Percentiles rank a stretch among this genome's conserved stretches.
Conservation (phyloP, 257 asterid genomes). For the Nicotiana otophora region DNA sequence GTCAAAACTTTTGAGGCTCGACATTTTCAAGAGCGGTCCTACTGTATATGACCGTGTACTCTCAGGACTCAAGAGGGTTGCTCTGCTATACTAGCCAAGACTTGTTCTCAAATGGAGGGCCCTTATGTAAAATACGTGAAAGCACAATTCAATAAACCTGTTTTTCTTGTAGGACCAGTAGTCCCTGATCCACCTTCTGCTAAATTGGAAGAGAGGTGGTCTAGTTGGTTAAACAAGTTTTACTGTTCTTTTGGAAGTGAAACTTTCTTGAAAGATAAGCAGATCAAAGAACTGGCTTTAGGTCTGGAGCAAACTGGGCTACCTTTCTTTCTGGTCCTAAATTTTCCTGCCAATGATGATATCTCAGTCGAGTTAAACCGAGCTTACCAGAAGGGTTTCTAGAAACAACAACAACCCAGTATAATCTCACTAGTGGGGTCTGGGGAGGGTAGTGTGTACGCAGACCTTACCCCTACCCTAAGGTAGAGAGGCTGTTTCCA, state of each 20-base stretch:
- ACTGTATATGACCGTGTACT: constrained; percentile 39
- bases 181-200: constrained; percentile 34
- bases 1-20: constrained; percentile 38
- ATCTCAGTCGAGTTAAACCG: constrained; percentile 15
- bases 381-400: too few species aligned
- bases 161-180: constrained; percentile 41
- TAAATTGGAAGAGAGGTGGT: constrained; percentile 32
- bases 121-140: constrained; percentile 37
- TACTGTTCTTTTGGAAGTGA: constrained; percentile 62
- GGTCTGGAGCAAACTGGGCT: constrained; percentile 44
- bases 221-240: constrained; percentile 29
- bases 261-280: constrained; percentile 38
- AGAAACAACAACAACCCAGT: too few species aligned
- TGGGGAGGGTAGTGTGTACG: too few species aligned
- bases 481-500: too few species aligned
- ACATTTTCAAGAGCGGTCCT: constrained; percentile 34
- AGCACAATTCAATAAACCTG: constrained; percentile 39
- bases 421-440: too few species aligned
- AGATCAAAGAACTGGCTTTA: constrained; percentile 30
- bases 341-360: constrained; percentile 29
- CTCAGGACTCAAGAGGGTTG: constrained; percentile 28
- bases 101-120: constrained; percentile 47
- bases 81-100: constrained; percentile 46
- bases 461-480: too few species aligned
- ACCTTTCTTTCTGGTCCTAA: constrained; percentile 44